Base-by-base conservation (phyloP, 2,329 filamentous ascomycete genomes). In the Arachnopeziza araneosa region DNA sequence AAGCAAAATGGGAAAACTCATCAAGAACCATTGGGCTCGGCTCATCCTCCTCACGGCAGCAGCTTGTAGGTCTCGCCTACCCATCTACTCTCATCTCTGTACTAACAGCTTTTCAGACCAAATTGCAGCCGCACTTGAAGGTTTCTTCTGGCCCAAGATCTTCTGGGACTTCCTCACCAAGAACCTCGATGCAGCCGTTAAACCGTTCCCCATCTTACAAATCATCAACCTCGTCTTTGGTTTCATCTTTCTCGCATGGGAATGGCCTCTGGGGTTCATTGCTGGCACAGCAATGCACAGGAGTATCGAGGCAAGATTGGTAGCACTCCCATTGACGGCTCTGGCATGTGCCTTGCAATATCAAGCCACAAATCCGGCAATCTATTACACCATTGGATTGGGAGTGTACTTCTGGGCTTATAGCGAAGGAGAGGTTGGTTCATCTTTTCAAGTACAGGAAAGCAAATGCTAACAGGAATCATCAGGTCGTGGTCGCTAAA, bases 1-100 rank as follows among this genome's bases (percentile, higher is more conserved):
- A 63, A 50, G 60, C 58, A 24, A 60, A 65, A 99, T 99, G 95
- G 95, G 95, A 76, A 95, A 89, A 78, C 87, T 99, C 73, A 98
- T 99, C 80, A 99, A 99, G 83, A 98, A 98, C 80, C 95, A 99
- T 80, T 96, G 91, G 91, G 95, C 92, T 68, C 89, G 95, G 63
- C 87, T 99, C 71, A 95, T 99, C 72, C 83, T 96, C 76, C 80
- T 99, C 73, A 91, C 90, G 26, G 91, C 95, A 48, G 88, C 91
- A 69, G 69, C 69, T 60, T 80, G 78, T 80, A 75, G 36, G 78
- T 68, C 53, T 55, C 55, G 61, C 60, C 50, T 60, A 50, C 50
- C 12, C 50, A 21, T 21, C 44, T 30, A 17, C 30, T 64, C 55
- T 58, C 52, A n/a, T 56, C 52, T 30, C 60, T 57, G 59, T 48